phyloP scores from a whole-genome alignment of 2,329 filamentous ascomycete genomes.

The Stachybotrys echinatus region DNA sequence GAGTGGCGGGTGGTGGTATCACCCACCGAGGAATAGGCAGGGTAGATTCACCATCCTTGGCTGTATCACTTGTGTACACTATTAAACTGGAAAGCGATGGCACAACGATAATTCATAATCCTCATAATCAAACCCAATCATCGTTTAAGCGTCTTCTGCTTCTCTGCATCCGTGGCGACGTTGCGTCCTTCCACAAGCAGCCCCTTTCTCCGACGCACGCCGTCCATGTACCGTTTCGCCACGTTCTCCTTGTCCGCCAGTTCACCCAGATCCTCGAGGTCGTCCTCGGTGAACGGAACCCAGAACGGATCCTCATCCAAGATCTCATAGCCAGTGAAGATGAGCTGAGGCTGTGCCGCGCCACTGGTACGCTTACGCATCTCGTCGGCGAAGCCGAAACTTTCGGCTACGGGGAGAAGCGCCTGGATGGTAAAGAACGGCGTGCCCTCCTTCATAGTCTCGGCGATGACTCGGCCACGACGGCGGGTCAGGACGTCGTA shows the following conservation, averaged over 20 bases:
- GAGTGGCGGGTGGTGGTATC: slow-evolving; percentile 34
- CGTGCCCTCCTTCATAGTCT: slow-evolving; percentile 89
- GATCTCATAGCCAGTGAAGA: slow-evolving; percentile 89
- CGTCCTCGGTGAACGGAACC: slow-evolving; percentile 94
- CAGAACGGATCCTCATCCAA: slow-evolving; percentile 96
- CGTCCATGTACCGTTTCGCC: slow-evolving; percentile 92
- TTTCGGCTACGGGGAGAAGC: slow-evolving; percentile 84
- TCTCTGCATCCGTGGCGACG: slow-evolving; percentile 83
- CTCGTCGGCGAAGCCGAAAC: slow-evolving; percentile 93
- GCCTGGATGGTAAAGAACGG: slow-evolving; percentile 94
- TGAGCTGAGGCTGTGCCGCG: slow-evolving; percentile 84
- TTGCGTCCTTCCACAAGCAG: slow-evolving; percentile 74
- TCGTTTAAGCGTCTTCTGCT: slow-evolving; percentile 69
- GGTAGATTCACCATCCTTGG: neutral
- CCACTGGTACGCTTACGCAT: slow-evolving; percentile 92
- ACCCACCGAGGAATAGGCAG: neutral
- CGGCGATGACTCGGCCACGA: slow-evolving; percentile 80
- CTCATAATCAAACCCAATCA: slow-evolving; percentile 19
- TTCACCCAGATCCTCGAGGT: slow-evolving; percentile 93
- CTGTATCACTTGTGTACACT: too few species aligned
- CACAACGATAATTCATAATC: neutral
- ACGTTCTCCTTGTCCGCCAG: slow-evolving; percentile 92
- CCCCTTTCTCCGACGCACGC: slow-evolving; percentile 81
- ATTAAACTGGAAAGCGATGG: neutral
- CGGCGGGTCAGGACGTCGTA: slow-evolving; percentile 97